A percentile compares a stretch with the other conserved stretches of the same genome.
Conservation (phyloP, 371 early-diverging fungal species). For the Haplosporangium sp. region DNA sequence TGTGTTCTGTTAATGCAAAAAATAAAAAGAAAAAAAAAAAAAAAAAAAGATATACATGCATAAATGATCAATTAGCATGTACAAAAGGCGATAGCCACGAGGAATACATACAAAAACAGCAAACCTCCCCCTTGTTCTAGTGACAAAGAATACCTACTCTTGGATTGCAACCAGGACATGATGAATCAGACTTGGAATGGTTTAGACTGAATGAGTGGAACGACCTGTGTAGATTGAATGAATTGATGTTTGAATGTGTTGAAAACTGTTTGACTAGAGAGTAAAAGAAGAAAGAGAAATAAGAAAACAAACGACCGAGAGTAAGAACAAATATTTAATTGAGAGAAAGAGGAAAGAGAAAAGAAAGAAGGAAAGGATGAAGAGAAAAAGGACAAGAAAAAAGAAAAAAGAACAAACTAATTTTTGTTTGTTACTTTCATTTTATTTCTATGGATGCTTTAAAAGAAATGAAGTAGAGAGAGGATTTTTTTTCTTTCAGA, state of each 20-base stretch:
- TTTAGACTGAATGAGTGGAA: background rate
- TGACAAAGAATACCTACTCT: slow-evolving; percentile 28
- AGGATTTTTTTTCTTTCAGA: too few relatives aligned
- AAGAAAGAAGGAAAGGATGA: slow-evolving; percentile 3
- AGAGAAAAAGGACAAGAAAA: slow-evolving; percentile 11
- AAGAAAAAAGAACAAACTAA: too few relatives aligned
- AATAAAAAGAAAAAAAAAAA: slow-evolving; percentile 1
- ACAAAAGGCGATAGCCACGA: background rate
- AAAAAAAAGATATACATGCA: too few relatives aligned
- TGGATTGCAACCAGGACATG: slow-evolving; percentile 56
- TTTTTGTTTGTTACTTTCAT: too few relatives aligned
- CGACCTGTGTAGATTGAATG: background rate
- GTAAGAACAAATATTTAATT: background rate
- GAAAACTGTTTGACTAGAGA: background rate
- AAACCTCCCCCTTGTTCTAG: background rate
- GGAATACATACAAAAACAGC: background rate
- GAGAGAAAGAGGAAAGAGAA: slow-evolving; percentile 11
- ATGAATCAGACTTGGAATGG: background rate
- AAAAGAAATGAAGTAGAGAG: too few relatives aligned
- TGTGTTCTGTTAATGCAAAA: slow-evolving; percentile 1
- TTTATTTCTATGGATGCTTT: too few relatives aligned
- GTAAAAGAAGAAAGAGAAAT: background rate
- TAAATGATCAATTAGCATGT: background rate
- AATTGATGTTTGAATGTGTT: background rate
- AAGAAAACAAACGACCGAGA: background rate